Conservation (phyloP, 352 stramenopile species). For the Thraustochytrium sp. region DNA sequence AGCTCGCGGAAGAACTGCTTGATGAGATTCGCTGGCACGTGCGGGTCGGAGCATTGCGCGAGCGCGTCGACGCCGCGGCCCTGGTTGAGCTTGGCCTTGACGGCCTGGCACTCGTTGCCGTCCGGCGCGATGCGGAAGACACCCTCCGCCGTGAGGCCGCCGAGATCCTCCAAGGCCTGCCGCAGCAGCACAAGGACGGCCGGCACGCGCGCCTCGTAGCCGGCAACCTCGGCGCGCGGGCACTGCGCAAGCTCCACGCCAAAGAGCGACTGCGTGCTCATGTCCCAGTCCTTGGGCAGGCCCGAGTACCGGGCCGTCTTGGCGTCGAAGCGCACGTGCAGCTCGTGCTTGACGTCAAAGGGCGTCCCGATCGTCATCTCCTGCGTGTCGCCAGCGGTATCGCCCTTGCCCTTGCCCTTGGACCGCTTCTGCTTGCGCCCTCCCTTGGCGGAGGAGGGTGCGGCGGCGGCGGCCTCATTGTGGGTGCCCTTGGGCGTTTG, state of each 20-base stretch:
- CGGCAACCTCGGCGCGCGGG: conserved; percentile 59
- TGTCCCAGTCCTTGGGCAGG: conserved; percentile 60
- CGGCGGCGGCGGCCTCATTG: neutral
- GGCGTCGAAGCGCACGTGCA: conserved; percentile 68
- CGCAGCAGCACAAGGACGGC: conserved; percentile 72
- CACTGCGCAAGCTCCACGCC: conserved; percentile 61
- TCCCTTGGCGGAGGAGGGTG: neutral
- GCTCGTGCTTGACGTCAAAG: conserved; percentile 64
- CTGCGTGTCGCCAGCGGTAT: neutral
- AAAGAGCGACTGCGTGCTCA: conserved; percentile 65
- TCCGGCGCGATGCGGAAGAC: conserved; percentile 71
- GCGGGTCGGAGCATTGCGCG: conserved; percentile 60
- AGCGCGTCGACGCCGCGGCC: conserved; percentile 54
- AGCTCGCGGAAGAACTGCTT: conserved; percentile 78
- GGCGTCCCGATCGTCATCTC: conserved; percentile 63
- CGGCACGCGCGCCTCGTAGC: conserved; percentile 65
- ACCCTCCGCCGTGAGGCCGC: conserved; percentile 58
- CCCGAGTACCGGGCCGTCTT: conserved; percentile 66
- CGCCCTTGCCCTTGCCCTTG: neutral
- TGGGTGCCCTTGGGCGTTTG: neutral
- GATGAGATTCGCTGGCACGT: conserved; percentile 72
- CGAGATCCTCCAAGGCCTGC: conserved; percentile 56
- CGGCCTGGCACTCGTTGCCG: conserved; percentile 57
- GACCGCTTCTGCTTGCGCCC: neutral
- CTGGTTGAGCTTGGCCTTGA: conserved; percentile 66